Evolutionary conservation across 306 rosid species (phyloP), one percentile per base, ranked within the genome.

Genomic region (Comarum palustre): DNA sequence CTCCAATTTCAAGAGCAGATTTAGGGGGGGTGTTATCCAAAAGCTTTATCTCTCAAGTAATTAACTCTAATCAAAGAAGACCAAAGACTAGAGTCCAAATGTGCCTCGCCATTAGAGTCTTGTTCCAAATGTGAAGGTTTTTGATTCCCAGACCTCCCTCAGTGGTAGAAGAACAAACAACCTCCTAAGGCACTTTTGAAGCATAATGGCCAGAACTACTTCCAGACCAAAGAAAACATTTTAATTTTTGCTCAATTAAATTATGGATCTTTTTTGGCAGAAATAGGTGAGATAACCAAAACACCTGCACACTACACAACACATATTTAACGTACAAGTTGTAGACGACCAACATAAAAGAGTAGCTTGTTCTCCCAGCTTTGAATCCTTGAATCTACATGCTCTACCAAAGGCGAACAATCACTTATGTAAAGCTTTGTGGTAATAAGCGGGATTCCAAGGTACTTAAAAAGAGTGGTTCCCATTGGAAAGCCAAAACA

Each of bases 391-490:
- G 31, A 66, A 6, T 3, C 32, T 14, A 66, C 22, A 7, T 29
- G 20, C 11, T 66, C 51, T n/a, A 66, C 13, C 13, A 38, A 13
- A 10, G 50, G 9, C 7, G 15, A 1, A 66, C 25, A 66, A 66
- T 66, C 71, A 41, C 19, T 4, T 1, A 8, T 9, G 24, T 10
- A 17, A 1, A 66, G 32, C 0, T 66, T 41, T 8, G 71, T 20
- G 6, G 52, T 39, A 8, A 41, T 41, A 4, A 41, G 29, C 3
- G 52, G 50, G 7, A 41, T 41, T 8, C 25, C 63, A 31, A 74
- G 77, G 36, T 80, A 62, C 50, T 51, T 13, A 57, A 47, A 19
- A 76, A 69, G 71, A 77, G 54, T 54, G 15, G 36, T 61, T 64
- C 75, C 65, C 9, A 27, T 2, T 1, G 25, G 65, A 31, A 59